Conservation (phyloP, 108 stramenopile species). For the Skeletonema menzelii region DNA sequence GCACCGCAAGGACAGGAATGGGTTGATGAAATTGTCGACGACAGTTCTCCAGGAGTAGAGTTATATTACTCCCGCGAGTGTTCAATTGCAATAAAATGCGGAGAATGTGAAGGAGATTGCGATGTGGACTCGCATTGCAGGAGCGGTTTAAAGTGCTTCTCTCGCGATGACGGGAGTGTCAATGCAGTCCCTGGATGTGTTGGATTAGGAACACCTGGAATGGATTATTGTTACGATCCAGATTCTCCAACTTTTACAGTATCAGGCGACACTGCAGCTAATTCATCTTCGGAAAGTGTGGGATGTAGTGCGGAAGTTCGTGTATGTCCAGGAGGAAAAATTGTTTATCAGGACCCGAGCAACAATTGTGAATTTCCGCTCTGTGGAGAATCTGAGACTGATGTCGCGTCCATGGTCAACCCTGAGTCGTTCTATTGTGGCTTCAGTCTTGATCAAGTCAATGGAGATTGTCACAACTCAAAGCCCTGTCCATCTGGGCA, state of each 20-base stretch:
- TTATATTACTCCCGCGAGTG: slow-evolving; percentile 40
- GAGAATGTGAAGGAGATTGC: slow-evolving; percentile 41
- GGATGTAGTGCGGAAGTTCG: slow-evolving; percentile 39
- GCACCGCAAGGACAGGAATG: neutral
- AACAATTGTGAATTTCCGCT: slow-evolving; percentile 44
- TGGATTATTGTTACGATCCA: slow-evolving; percentile 45
- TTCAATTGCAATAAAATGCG: slow-evolving; percentile 16
- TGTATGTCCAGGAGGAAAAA: slow-evolving; percentile 17
- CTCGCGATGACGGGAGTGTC: slow-evolving; percentile 22
- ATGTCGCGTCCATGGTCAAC: neutral
- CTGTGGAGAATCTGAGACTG: slow-evolving; percentile 21
- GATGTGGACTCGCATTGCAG: slow-evolving; percentile 35
- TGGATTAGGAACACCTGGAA: slow-evolving; percentile 35
- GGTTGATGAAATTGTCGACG: slow-evolving; percentile 1
- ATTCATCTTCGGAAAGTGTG: neutral
- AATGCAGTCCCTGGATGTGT: slow-evolving; percentile 30
- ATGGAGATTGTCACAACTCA: slow-evolving; percentile 3
- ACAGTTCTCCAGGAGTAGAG: neutral
- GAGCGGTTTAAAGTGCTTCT: slow-evolving; percentile 22
- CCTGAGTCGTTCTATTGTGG: slow-evolving; percentile 4
- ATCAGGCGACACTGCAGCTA: neutral
- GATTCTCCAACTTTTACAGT: slow-evolving; percentile 10
- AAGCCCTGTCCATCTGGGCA: slow-evolving; percentile 8
- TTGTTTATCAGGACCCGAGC: slow-evolving; percentile 36
- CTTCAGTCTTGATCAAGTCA: slow-evolving; percentile 12